These are phyloP conservation scores for Cardamine resedifolia DNA, from an alignment of 345 rosid species.

Conservation along the genomic window DNA sequence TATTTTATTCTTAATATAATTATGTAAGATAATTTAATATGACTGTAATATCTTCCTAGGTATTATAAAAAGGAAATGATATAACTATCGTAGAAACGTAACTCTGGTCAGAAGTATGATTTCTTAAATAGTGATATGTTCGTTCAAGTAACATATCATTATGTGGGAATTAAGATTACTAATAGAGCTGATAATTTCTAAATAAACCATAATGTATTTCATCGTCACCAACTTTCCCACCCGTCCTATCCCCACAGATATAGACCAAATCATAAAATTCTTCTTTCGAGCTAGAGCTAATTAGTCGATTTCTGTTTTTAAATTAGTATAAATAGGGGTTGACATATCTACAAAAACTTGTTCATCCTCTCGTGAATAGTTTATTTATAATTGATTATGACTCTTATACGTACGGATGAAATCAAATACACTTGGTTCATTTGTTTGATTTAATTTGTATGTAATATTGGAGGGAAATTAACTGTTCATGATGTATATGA, in stretches of 20 bases:
- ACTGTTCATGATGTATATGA: neutral
- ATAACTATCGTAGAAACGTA: neutral
- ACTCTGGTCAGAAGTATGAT: slow-evolving; percentile 12
- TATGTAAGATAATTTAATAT: neutral
- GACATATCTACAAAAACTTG: slow-evolving; percentile 31
- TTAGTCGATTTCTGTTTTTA: slow-evolving; percentile 24
- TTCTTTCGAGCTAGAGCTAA: slow-evolving; percentile 28
- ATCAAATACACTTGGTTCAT: neutral
- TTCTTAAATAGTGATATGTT: neutral
- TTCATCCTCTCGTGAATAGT: slow-evolving; percentile 1
- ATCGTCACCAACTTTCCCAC: slow-evolving; percentile 42
- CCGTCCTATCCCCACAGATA: slow-evolving; percentile 32
- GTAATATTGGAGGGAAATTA: neutral
- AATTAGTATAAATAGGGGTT: slow-evolving; percentile 31
- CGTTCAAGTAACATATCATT: neutral
- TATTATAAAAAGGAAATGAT: neutral
- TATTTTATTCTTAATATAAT: no score
- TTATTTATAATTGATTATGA: slow-evolving; percentile 12
- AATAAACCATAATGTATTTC: slow-evolving; percentile 31
- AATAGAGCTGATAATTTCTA: slow-evolving; percentile 17
- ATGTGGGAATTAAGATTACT: neutral
- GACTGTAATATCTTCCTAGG: neutral
- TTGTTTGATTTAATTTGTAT: neutral
- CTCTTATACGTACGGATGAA: slow-evolving; percentile 9
- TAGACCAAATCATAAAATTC: slow-evolving; percentile 38